Base-by-base conservation (phyloP, 371 early-diverging fungal genomes). In the Syncephalastrum sp. region DNA sequence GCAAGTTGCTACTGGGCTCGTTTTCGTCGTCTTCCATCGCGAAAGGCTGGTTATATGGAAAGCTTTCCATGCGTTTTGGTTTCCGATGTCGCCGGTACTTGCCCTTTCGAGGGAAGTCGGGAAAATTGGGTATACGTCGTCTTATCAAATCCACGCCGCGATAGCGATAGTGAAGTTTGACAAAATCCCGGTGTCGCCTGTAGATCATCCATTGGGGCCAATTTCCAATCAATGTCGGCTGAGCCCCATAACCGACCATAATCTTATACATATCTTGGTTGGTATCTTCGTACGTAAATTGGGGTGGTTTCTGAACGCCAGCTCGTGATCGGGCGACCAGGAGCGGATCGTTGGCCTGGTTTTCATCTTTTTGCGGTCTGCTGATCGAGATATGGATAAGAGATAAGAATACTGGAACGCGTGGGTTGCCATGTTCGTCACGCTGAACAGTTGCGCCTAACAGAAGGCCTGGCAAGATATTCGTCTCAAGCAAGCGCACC, bases 131-230 rank as follows among this genome's bases (percentile, higher is more conserved):
- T 14, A 65, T 55, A n/a, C 53, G 29, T 19, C 25, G 63, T 57
- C 47, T 66, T 52, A 58, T 63, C 61, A 66, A 64, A 68, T 59
- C 70, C 50, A 48, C 68, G 54, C 52, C 68, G 49, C 53, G 69
- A 57, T 69, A 86, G 25, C 60, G 70, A 25, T 57, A 82, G 68
- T 86, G 87, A 41, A 86, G 62, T 17, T 73, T 64, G 27, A 83
- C 54, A 60, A 87, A 84, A 53, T 87, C 87, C 66, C 79, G 68
- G 27, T 76, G 68, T 1, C 75, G 65, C 14, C 85, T 79, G 50
- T 70, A 63, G 3, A 87, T 70, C 10, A 68, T 59, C 86, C 87
- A 87, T 59, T 67, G 65, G 49, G 38, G 21, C 42, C 29, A 25
- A 7, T 23, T 6, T 27, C 29, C 38, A 10, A 71, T 19, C 17